Conservation (phyloP, 2,329 filamentous ascomycete genomes). For the Talaromyces albobiverticillius region DNA sequence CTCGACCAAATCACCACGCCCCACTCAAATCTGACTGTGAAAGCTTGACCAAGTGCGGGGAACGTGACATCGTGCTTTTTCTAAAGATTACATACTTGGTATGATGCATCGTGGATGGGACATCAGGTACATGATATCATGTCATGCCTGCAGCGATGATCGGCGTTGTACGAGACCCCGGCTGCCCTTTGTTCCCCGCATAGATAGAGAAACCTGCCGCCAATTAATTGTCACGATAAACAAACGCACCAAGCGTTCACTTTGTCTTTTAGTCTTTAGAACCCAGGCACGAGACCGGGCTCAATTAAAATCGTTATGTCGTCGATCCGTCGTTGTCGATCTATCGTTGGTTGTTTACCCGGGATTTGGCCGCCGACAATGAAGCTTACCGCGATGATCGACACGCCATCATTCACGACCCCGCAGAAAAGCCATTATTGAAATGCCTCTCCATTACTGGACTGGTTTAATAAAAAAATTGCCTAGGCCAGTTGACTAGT, state of each 20-base stretch:
- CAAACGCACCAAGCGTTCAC: no score
- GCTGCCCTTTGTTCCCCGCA: neutral
- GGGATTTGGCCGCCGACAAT: neutral
- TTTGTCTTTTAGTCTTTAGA: no score
- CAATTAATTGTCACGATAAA: no score
- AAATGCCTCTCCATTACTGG: neutral
- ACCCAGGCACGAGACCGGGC: no score
- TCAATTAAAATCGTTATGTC: no score
- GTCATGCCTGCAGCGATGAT: neutral
- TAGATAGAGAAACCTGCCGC: neutral
- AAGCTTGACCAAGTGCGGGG: conserved; percentile 2
- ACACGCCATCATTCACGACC: neutral
- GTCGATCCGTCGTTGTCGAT: no score
- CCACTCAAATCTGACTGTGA: neutral
- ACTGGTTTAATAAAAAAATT: neutral
- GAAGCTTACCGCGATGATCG: neutral
- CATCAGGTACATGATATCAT: neutral
- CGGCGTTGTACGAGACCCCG: neutral
- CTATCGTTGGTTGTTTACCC: no score
- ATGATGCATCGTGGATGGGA: no score
- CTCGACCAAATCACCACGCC: neutral
- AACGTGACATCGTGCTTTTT: conserved; percentile 4
- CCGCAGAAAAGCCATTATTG: neutral
- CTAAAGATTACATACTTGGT: no score
- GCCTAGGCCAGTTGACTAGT: neutral